Evolutionary conservation across 805 yeast species (phyloP).

Genomic region (Lipomyces kockii): DNA sequence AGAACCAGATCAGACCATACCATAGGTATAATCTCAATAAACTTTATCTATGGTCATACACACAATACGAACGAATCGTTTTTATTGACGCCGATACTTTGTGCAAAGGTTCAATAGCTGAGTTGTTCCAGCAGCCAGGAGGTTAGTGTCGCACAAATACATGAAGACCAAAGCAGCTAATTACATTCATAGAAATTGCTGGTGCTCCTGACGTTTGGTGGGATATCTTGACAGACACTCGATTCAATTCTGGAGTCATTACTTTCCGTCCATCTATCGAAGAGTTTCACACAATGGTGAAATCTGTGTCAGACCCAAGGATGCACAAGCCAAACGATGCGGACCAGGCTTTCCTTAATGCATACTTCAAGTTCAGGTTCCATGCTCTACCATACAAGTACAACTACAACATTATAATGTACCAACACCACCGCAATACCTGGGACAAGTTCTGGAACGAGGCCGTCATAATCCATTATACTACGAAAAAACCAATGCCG

Average conservation of each 20-base stretch:
- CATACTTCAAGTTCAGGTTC: conserved; percentile 35
- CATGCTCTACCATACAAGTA: conserved; percentile 39
- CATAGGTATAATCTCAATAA: conserved; percentile 52
- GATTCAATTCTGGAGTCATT: conserved; percentile 40
- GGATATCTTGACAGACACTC: conserved; percentile 37
- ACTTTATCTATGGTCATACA: conserved; percentile 58
- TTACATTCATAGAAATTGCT: conserved; percentile 33
- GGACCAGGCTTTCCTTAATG: conserved; percentile 40
- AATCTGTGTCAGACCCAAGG: conserved; percentile 39
- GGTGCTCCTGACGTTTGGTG: conserved; percentile 42
- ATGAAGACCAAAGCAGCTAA: not conserved
- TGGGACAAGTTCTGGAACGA: conserved; percentile 41
- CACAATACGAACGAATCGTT: conserved; percentile 50
- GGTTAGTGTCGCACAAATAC: conserved; percentile 11
- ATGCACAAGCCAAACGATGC: conserved; percentile 42
- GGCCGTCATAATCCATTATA: conserved; percentile 39
- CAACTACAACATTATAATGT: conserved; percentile 40
- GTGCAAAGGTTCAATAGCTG: conserved; percentile 39
- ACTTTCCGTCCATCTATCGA: conserved; percentile 39
- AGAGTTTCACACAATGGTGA: conserved; percentile 38
- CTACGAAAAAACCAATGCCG: conserved; percentile 38
- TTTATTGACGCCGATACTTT: conserved; percentile 61
- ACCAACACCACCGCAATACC: conserved; percentile 30
- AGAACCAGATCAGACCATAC: conserved; percentile 35
- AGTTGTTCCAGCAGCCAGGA: conserved; percentile 39